Evolutionary conservation across 805 yeast species (phyloP), one percentile per base, ranked within the genome.

Genomic region (Kodamaea laetipori): DNA sequence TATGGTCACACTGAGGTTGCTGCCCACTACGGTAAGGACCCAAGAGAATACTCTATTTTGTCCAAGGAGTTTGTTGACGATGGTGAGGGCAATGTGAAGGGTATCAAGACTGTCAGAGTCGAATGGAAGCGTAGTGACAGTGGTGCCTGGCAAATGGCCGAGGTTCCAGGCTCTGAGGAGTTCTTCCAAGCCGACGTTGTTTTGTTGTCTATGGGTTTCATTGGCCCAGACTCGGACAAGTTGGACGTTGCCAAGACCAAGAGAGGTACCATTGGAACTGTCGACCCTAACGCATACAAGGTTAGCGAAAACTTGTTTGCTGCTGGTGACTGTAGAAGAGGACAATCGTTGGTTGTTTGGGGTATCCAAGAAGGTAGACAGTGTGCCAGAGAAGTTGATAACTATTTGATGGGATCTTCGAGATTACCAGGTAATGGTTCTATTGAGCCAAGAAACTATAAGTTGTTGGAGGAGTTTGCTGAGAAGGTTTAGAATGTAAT

Each of bases 81-180:
- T 61, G 97, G 84, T 8, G 89, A 87, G 39, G 97, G 97, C 45
- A 89, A 90, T 57, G 98, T 92, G 44, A 87, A 80, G 68, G 98
- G 96, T 41, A 90, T 92, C 66, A 89, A 88, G 67, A 90, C 98
- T 3, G 96, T 92, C 37, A 81, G 98, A 63, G 98, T 92, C 49
- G 99, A 94, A 69, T 92, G 99, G 99, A 90, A 88, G 76, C 82
- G 89, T 61, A 84, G 96, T 15, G 96, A 86, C 58, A 76, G 85
- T 44, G 98, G 98, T 15, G 97, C 95, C 27, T 92, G 98, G 98
- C 97, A 90, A 69, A 94, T 94, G 99, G 86, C 90, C 52, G 98
- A 92, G 71, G 81, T 90, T 55, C 97, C 98, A 46, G 94, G 92
- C 43, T 81, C 90, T 48, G 98, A 94, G 64, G 96, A 92, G 63